These are phyloP conservation scores for Beauveria caledonica DNA, from an alignment of 2,329 filamentous ascomycete genomes.

Conservation along the genomic window DNA sequence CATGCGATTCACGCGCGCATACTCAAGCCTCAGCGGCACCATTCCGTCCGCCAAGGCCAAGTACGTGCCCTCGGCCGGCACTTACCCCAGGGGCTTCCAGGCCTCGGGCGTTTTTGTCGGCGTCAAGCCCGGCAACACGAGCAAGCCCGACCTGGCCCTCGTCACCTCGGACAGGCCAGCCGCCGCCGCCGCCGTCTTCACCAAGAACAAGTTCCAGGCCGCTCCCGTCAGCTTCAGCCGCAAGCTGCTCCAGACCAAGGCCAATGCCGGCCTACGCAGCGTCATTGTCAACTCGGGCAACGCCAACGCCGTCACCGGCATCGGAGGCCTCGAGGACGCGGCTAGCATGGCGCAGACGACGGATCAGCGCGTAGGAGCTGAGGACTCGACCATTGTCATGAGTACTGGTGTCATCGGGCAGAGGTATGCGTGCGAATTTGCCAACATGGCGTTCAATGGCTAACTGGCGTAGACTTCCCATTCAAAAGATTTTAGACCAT, in stretches of 20 bases:
- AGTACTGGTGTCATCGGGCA: conserved; percentile 97
- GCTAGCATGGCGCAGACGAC: conserved; percentile 72
- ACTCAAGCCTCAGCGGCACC: conserved; percentile 21
- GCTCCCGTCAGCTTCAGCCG: conserved; percentile 85
- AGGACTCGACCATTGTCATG: conserved; percentile 78
- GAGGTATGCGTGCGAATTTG: conserved; percentile 40
- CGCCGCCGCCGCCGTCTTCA: conserved; percentile 86
- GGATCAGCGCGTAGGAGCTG: conserved; percentile 50
- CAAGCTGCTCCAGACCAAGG: conserved; percentile 57
- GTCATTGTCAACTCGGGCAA: conserved; percentile 94
- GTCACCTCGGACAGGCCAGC: conserved; percentile 81
- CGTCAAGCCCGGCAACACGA: conserved; percentile 87
- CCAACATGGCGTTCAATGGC: conserved; percentile 1
- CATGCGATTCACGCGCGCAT: conserved; percentile 29
- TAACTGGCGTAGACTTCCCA: conserved; percentile 57
- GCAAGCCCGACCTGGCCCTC: conserved; percentile 82
- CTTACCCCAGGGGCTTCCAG: conserved; percentile 83
- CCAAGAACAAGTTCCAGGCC: conserved; percentile 96
- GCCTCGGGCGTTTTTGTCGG: conserved; percentile 85
- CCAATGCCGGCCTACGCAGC: conserved; percentile 63
- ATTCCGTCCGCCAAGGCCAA: conserved; percentile 78
- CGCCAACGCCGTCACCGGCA: conserved; percentile 93
- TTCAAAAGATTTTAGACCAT: conserved; percentile 77
- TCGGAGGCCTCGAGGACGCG: conserved; percentile 82
- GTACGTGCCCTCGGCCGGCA: conserved; percentile 77